These are phyloP conservation scores for Tolypocladium amazonense DNA, from an alignment of 2,329 filamentous ascomycete species.

Conservation along the genomic window DNA sequence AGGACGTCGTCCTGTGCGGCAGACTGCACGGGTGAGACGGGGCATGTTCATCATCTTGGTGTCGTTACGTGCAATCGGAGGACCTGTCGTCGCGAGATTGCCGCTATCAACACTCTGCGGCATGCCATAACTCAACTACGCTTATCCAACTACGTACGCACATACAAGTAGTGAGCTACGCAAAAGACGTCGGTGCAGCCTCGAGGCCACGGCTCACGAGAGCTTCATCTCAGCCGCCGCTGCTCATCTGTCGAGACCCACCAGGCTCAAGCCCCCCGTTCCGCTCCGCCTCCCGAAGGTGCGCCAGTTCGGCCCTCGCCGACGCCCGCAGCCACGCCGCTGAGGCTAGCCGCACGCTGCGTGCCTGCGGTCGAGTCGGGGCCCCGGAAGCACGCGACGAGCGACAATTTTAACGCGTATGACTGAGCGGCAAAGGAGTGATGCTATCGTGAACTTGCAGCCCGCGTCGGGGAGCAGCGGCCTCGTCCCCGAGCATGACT, in stretches of 20 bases:
- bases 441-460: neutral
- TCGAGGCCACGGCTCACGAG: too few species aligned
- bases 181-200: too few species aligned
- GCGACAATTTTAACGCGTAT: neutral
- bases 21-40: conserved; percentile 25
- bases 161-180: too few species aligned
- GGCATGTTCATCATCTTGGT: neutral
- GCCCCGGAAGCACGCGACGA: neutral
- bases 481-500: neutral
- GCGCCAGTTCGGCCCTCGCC: neutral
- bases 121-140: neutral
- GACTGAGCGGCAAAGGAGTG: neutral
- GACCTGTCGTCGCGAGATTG: neutral
- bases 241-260: neutral
- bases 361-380: neutral
- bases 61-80: too few species aligned
- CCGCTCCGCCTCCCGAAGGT: neutral
- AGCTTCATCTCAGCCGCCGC: neutral
- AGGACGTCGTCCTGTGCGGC: conserved; percentile 76
- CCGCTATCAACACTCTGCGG: neutral
- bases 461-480: neutral
- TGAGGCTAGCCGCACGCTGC: neutral
- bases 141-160: neutral
- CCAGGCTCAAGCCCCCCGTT: neutral
- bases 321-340: neutral